Conservation (phyloP, 129 eudicot species). For the Helianthus annuus region HanXRQr2.0-SUNRISE NC_035443.2:5124861-5125360, state of each 20-base stretch:
- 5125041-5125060: constrained; percentile 32
- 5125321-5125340: no score
- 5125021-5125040: constrained; percentile 24
- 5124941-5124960: constrained; percentile 61
- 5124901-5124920: constrained; percentile 47
- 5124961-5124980: constrained; percentile 49
- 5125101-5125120: constrained; percentile 27
- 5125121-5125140: constrained; percentile 13
- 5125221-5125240: no score
- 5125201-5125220: background rate
- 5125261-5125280: no score
- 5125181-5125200: background rate
- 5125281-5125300: no score
- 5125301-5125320: no score
- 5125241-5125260: no score
- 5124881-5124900: constrained; percentile 64
- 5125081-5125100: constrained; percentile 16
- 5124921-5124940: constrained; percentile 46
- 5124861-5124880: constrained; percentile 59
- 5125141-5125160: background rate
- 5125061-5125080: constrained; percentile 24
- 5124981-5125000: constrained; percentile 24
- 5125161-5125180: background rate
- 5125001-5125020: constrained; percentile 24
- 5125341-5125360: no score